These are phyloP conservation scores for Monosporascus cannonballus DNA, from an alignment of 2,329 filamentous ascomycete species.

Conservation along the genomic window DNA sequence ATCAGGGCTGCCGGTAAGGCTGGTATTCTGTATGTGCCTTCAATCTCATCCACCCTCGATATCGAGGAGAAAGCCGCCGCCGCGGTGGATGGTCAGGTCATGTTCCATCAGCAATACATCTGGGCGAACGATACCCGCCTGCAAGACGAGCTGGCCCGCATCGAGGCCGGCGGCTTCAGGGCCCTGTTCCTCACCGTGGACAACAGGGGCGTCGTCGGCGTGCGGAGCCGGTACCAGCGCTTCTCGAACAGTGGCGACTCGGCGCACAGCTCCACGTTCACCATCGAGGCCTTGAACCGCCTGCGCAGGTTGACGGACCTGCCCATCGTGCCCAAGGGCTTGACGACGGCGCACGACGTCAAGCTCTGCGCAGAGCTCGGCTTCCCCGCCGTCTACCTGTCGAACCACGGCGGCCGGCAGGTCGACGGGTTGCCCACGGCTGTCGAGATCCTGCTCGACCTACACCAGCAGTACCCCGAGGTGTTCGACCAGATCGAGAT, in stretches of 20 bases:
- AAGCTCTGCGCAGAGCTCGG: constrained; percentile 19
- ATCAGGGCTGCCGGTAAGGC: constrained; percentile 41
- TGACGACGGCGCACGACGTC: constrained; percentile 28
- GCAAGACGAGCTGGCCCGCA: constrained; percentile 11
- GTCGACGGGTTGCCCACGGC: constrained; percentile 24
- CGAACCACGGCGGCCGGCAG: constrained; percentile 31
- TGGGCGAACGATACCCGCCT: constrained; percentile 17
- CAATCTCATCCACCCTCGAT: constrained; percentile 15
- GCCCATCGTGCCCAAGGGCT: constrained; percentile 26
- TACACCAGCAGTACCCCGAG: constrained; percentile 20
- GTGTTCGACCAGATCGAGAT: constrained; percentile 25
- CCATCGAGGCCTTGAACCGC: constrained; percentile 22
- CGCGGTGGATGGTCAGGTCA: constrained; percentile 16
- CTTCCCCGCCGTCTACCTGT: constrained; percentile 25
- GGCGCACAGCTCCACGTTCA: constrained; percentile 7
- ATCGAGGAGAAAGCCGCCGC: constrained; percentile 19
- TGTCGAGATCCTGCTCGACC: constrained; percentile 25
- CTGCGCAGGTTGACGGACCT: constrained; percentile 16
- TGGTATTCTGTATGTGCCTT: constrained; percentile 38
- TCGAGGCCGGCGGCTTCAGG: constrained; percentile 12
- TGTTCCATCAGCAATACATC: constrained; percentile 22
- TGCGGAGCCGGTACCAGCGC: constrained; percentile 16
- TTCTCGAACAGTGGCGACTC: constrained; percentile 4
- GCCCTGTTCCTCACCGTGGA: constrained; percentile 22
- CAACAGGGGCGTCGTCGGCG: constrained; percentile 13